Evolutionary conservation across 345 rosid species (phyloP), one percentile per base, ranked within the genome.

Genomic region (Anacardium occidentale): DNA sequence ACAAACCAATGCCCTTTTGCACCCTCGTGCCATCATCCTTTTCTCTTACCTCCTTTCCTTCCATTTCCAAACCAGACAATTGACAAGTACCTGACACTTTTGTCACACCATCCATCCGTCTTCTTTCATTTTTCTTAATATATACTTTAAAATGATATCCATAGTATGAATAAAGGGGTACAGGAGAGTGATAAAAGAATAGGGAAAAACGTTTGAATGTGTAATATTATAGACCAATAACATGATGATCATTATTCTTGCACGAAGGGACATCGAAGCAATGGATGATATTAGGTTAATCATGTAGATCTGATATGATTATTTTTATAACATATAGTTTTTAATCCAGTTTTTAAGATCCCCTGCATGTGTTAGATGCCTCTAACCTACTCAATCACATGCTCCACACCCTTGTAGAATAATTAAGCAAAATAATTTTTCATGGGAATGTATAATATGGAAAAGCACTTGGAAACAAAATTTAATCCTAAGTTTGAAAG

Each of bases 11-110:
- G 65, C 75, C 77, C 82, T 2, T 70, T 70, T 76, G 82, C 87
- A 84, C 71, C 84, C 88, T 79, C 80, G 87, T 83, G 90, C 76
- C 78, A 59, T 59, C 45, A 69, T 83, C 76, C 55, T 68, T 53
- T 71, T 53, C 21, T 71, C 4, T 53, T 84, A 74, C 81, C 77
- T 74, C 74, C 42, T 37, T 37, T 1, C 42, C 42, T 37, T 37
- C 42, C 42, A 64, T 81, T 83, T 76, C 76, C 77, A 79, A 70
- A 20, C 48, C 21, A 22, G 10, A 64, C 63, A 59, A 66, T 81
- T 81, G 81, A 82, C 75, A 85, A 74, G 77, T 68, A 79, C 80
- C 77, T 51, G 47, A 76, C 86, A 22, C 44, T 76, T 55, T 34
- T 8, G 75, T 70, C 59, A 78, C 42, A 58, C 72, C 57, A 64